Evolutionary conservation across 805 yeast species (phyloP), one percentile per base, ranked within the genome.

Genomic region (Jamesozyma hellenica): DNA sequence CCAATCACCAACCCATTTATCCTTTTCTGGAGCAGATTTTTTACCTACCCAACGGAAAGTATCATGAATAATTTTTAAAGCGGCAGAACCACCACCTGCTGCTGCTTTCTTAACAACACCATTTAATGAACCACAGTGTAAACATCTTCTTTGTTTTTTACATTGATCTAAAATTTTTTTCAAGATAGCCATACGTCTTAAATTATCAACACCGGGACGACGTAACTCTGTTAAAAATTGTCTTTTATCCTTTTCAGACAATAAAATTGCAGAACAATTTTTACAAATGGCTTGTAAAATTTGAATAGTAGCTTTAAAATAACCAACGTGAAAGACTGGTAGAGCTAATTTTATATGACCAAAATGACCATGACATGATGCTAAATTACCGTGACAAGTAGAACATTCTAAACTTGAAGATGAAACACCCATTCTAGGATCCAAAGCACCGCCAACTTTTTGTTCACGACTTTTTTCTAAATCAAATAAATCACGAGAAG

Each of bases 41-140:
- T 92, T 92, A 45, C 97, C 96, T 23, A 85, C 74, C 88, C 94
- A 92, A 59, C 98, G 72, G 66, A 84, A 92, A 12, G 94, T 83
- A 63, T 92, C 96, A 62, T 92, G 99, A 43, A 92, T 81, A 46
- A 94, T 85, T 59, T 92, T 92, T 45, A 94, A 69, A 1, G 98
- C 90, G 0, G 97, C 97, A 16, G 92, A 82, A 31, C 92, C 87
- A 2, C 86, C 79, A 38, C 94, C 94, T 13, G 85, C 77, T 8
- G 92, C 92, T 4, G 96, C 96, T 60, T 87, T 88, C 61, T 92
- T 92, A 21, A 92, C 98, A 38, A 92, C 96, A 51, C 99, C 99
- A 56, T 94, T 92, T 40, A 90, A 65, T 12, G 87, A 79, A 51
- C 85, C 82, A 69, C 99, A 92, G 26, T 75, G 66, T 26, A 86